Evolutionary conservation across 805 yeast genomes (phyloP).

Genomic region (Hanseniaspora singularis): DNA sequence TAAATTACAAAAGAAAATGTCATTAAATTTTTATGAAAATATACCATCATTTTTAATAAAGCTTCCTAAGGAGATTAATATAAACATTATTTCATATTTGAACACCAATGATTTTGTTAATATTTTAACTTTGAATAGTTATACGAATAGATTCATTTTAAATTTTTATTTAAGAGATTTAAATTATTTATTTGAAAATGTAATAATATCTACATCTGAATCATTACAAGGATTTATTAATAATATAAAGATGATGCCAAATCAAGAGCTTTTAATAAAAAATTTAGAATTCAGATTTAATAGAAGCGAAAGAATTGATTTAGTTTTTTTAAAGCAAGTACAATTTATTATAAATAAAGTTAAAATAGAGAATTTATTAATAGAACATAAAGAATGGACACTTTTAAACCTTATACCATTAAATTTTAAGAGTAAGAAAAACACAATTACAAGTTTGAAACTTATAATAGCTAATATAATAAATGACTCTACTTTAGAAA

Average conservation of each 20-base stretch:
- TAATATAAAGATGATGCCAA: not conserved
- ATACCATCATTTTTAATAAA: not conserved
- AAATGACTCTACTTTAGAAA: constrained; percentile 5
- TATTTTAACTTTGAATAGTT: constrained; percentile 1
- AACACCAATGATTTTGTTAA: not conserved
- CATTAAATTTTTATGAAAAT: not conserved
- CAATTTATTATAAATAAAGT: not conserved
- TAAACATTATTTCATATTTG: not conserved
- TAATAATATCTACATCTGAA: not conserved
- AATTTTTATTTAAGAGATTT: not conserved
- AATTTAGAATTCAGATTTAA: not conserved
- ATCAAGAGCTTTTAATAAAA: not conserved
- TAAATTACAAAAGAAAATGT: not conserved
- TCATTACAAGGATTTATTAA: not conserved
- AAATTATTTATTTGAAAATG: not conserved
- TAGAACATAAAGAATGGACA: constrained; percentile 5
- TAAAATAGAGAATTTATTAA: not conserved
- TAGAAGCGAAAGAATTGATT: not conserved
- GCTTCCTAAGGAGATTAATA: constrained; percentile 6
- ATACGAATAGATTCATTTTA: not conserved
- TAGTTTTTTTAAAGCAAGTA: not conserved
- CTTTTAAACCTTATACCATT: not conserved
- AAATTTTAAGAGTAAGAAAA: not conserved
- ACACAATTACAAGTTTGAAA: not conserved
- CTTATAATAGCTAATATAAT: constrained; percentile 4